Evolutionary conservation across 164 flowering plant genomes (phyloP).

Genomic region (Magnolia changhungtana): DNA sequence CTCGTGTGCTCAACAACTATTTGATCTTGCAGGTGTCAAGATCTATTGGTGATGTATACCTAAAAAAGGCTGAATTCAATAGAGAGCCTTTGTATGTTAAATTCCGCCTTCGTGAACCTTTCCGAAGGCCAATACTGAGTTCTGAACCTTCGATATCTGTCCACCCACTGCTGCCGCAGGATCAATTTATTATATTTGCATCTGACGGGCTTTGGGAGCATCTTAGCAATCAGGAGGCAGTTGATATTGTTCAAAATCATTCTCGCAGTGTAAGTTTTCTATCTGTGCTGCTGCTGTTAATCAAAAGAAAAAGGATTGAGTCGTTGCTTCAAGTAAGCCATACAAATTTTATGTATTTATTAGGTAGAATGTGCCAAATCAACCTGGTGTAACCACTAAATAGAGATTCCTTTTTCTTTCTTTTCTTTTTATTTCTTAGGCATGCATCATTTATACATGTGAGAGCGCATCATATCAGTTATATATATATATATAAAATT

Average conservation of each 20-base stretch:
- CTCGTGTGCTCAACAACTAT: neutral
- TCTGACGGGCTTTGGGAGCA: slow-evolving; percentile 98
- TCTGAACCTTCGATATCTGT: slow-evolving; percentile 72
- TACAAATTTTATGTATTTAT: too few species aligned
- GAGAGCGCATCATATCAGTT: too few species aligned
- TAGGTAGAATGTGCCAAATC: too few species aligned
- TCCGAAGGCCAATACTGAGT: slow-evolving; percentile 64
- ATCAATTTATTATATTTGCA: slow-evolving; percentile 84
- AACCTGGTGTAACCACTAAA: too few species aligned
- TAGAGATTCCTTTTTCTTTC: too few species aligned
- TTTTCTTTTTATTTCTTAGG: too few species aligned
- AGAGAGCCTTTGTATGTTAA: slow-evolving; percentile 64
- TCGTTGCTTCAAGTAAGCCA: too few species aligned
- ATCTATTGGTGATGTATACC: slow-evolving; percentile 90
- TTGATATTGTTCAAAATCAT: slow-evolving; percentile 60
- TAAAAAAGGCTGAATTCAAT: slow-evolving; percentile 79
- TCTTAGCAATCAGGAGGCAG: slow-evolving; percentile 88
- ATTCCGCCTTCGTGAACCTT: slow-evolving; percentile 69
- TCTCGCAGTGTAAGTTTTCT: slow-evolving; percentile 60
- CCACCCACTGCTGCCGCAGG: slow-evolving; percentile 59
- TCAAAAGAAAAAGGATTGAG: neutral
- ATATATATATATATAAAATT: too few species aligned
- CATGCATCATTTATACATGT: too few species aligned
- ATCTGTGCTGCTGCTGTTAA: neutral
- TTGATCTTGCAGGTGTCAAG: slow-evolving; percentile 64